Base-by-base conservation (phyloP, 345 rosid genomes). In the Eucalyptus sp. region DNA sequence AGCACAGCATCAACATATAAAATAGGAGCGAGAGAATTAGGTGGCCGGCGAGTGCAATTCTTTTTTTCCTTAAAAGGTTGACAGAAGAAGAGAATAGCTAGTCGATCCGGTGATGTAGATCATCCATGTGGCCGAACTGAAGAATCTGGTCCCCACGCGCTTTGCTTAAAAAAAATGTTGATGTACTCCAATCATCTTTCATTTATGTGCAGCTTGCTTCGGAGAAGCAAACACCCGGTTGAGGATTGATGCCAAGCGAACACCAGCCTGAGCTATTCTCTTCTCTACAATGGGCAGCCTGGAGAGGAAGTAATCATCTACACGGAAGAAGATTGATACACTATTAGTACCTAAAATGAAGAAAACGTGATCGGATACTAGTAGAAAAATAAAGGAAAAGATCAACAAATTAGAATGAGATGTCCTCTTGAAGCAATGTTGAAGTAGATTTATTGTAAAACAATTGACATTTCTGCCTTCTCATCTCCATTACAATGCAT, bases 191-290 rank as follows among this genome's bases (percentile, higher is more conserved):
- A 76, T 54, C 25, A 13, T 37, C 71, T 90, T 88, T 95, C 95
- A 92, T 62, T 91, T 91, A 86, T 37, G 89, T 87, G 94, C 91
- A 79, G 93, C 86, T 93, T 91, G 91, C 1, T 88, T 56, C 76
- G 91, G 88, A 86, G 96, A 88, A 90, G 95, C 68, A 87, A 97
- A 96, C n/a, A 96, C 89, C 7, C 95, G 97, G 92, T 95, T 97
- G 80, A 97, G 97, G 62, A 93, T 94, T 7, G 97, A 96, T 16
- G 98, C 99, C n/a, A 96, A 88, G 51, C 97, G 96, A 85, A 96
- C 91, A n/a, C 99, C 96, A 7, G 93, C 96, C 93, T 97, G 98
- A 25, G 99, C 99, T 64, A 96, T 94, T 90, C 98, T 94, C 91
- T 94, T 92, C 93, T 95, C 96, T 90, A 96, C 97, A 6, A 96